Conservation (phyloP, 139 green algal species). For the Spirogloea muscicola region DNA sequence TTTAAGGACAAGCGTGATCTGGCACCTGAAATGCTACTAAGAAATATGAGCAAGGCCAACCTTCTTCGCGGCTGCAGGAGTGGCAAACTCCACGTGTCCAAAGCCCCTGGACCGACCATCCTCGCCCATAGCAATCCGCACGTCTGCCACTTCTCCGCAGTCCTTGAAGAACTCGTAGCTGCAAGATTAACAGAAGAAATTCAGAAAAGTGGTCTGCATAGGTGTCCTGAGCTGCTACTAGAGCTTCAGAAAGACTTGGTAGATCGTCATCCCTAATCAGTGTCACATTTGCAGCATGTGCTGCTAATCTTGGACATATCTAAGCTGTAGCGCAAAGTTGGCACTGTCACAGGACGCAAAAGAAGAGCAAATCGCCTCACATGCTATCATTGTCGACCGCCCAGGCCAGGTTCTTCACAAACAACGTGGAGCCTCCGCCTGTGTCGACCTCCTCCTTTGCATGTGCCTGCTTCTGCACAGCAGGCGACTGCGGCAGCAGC, state of each 20-base stretch:
- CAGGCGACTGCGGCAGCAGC: background rate
- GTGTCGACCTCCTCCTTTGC: constrained; percentile 27
- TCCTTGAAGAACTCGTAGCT: constrained; percentile 56
- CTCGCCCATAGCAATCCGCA: constrained; percentile 59
- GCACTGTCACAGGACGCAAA: no score
- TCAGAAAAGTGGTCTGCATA: no score
- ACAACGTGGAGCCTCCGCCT: constrained; percentile 58
- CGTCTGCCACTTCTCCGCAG: constrained; percentile 57
- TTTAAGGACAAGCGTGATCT: background rate
- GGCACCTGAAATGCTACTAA: background rate
- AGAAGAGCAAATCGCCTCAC: constrained; percentile 10
- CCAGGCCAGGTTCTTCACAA: constrained; percentile 72
- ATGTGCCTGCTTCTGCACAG: constrained; percentile 7
- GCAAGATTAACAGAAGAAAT: constrained; percentile 5
- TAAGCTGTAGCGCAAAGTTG: no score
- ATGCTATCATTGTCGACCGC: constrained; percentile 56
- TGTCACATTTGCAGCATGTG: no score
- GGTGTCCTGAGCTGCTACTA: no score
- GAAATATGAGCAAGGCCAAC: background rate
- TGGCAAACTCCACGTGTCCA: constrained; percentile 66
- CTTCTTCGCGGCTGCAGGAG: constrained; percentile 49
- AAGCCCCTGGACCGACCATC: constrained; percentile 64
- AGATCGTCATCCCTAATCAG: no score
- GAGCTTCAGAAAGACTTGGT: no score
- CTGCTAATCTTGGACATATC: no score